Evolutionary conservation across 2,329 filamentous ascomycete species (phyloP).

Genomic region (Aciculosporium take): DNA sequence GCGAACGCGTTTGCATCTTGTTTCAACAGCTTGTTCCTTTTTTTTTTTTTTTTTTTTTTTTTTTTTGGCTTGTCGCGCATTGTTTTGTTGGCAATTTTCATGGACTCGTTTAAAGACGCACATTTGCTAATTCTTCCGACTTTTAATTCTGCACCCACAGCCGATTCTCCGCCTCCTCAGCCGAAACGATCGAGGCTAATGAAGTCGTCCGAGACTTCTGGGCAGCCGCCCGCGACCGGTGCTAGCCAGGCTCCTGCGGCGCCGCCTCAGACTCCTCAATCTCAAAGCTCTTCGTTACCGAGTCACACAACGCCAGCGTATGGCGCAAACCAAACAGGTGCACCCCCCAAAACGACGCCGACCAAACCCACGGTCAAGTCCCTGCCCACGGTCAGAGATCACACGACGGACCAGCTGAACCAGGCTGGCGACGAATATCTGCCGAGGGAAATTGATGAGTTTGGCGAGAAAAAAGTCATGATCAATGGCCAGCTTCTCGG

Average conservation of each 20-base stretch:
- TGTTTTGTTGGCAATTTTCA: background rate
- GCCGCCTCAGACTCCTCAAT: slow-evolving; percentile 42
- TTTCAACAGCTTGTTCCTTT: background rate
- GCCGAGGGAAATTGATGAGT: slow-evolving; percentile 81
- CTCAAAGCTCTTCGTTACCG: slow-evolving; percentile 31
- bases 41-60: background rate
- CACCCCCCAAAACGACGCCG: slow-evolving; percentile 66
- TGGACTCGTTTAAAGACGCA: background rate
- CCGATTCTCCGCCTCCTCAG: slow-evolving; percentile 33
- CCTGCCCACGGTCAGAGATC: slow-evolving; percentile 85
- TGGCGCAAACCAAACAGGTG: slow-evolving; percentile 24
- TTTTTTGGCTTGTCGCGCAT: background rate
- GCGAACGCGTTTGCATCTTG: background rate
- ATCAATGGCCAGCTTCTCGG: slow-evolving; percentile 68
- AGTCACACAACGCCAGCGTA: slow-evolving; percentile 27
- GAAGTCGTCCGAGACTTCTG: slow-evolving; percentile 47
- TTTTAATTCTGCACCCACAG: slow-evolving; percentile 16
- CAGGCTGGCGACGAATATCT: slow-evolving; percentile 87
- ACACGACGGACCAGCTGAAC: slow-evolving; percentile 90
- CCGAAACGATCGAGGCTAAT: slow-evolving; percentile 47
- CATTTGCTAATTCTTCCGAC: background rate
- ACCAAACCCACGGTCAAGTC: slow-evolving; percentile 82
- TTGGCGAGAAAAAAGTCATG: slow-evolving; percentile 88
- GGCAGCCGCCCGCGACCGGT: slow-evolving; percentile 33
- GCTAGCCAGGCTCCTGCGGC: slow-evolving; percentile 23